Conservation (phyloP, 2,329 filamentous ascomycete species). For the Colletotrichum orbiculare region DNA sequence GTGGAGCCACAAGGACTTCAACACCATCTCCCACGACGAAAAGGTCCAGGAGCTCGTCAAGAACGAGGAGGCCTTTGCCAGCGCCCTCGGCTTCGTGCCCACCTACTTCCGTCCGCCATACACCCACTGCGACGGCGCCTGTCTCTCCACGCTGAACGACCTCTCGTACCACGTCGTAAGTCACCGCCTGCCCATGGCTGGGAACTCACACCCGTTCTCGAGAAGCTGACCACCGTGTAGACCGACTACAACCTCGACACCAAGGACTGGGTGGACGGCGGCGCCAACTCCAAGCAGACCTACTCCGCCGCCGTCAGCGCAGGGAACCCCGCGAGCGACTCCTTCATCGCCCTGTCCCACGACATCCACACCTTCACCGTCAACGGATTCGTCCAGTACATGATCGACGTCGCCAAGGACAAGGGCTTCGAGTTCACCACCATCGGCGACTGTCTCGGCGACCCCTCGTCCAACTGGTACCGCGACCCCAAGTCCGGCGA, state of each 20-base stretch:
- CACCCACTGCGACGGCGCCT: conserved; percentile 42
- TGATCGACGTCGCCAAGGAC: conserved; percentile 52
- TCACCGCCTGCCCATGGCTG: conserved; percentile 11
- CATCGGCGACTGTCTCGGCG: conserved; percentile 59
- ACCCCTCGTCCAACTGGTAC: conserved; percentile 59
- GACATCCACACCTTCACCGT: conserved; percentile 59
- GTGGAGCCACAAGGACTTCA: conserved; percentile 58
- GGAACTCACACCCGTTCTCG: neutral
- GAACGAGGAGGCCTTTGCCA: conserved; percentile 57
- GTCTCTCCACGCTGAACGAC: conserved; percentile 40
- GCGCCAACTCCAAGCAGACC: conserved; percentile 38
- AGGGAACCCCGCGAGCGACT: conserved; percentile 33
- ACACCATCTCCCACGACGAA: conserved; percentile 46
- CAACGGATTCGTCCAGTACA: conserved; percentile 55
- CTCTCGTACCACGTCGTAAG: conserved; percentile 49
- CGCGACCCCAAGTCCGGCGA: conserved; percentile 46
- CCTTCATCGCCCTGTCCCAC: conserved; percentile 50
- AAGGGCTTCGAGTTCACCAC: conserved; percentile 57
- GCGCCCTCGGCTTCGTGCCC: conserved; percentile 56
- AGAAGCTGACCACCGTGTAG: conserved; percentile 1
- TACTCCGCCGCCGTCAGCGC: conserved; percentile 44
- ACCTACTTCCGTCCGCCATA: conserved; percentile 59
- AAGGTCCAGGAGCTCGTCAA: conserved; percentile 53
- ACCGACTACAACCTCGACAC: conserved; percentile 47
- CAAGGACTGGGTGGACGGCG: conserved; percentile 46